Conservation (phyloP, 2,329 filamentous ascomycete genomes). For the Xylaria sp. region DNA sequence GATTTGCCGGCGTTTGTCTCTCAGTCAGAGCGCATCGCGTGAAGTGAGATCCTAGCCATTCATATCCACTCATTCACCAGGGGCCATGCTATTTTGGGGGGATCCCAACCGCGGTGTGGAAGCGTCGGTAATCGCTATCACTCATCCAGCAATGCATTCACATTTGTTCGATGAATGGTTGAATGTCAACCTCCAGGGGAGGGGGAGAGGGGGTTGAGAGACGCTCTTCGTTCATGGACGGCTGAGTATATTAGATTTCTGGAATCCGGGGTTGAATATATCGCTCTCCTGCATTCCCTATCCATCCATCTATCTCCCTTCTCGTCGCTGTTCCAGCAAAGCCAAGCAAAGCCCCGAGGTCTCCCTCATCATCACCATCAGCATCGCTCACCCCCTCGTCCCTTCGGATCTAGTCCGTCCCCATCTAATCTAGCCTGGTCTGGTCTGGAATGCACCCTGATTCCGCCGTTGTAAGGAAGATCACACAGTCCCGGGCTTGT, state of each 20-base stretch:
- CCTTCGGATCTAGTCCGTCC: slow-evolving; percentile 5
- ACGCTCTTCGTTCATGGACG: slow-evolving; percentile 10
- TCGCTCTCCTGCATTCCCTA: slow-evolving; percentile 11
- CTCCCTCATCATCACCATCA: neutral
- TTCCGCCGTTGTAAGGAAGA: slow-evolving; percentile 26
- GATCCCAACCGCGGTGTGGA: slow-evolving; percentile 21
- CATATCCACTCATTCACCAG: slow-evolving; percentile 27
- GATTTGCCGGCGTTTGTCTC: slow-evolving; percentile 24
- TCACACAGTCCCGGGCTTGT: slow-evolving; percentile 11
- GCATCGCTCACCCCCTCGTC: neutral
- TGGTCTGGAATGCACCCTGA: slow-evolving; percentile 26
- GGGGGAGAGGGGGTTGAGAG: slow-evolving; percentile 5
- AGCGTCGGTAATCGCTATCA: slow-evolving; percentile 16
- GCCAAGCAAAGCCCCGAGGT: neutral
- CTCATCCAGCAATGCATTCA: neutral
- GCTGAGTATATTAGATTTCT: slow-evolving; percentile 26
- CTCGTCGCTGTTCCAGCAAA: neutral
- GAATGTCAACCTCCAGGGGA: slow-evolving; percentile 10
- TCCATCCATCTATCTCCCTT: slow-evolving; percentile 1
- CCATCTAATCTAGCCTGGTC: neutral
- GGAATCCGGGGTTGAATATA: slow-evolving; percentile 24
- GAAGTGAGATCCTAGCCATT: slow-evolving; percentile 22
- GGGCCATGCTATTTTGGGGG: slow-evolving; percentile 26
- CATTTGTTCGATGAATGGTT: neutral
- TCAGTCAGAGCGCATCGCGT: slow-evolving; percentile 27